Conservation (phyloP, 352 stramenopile genomes). For the Globisporangium camurandrum region DNA sequence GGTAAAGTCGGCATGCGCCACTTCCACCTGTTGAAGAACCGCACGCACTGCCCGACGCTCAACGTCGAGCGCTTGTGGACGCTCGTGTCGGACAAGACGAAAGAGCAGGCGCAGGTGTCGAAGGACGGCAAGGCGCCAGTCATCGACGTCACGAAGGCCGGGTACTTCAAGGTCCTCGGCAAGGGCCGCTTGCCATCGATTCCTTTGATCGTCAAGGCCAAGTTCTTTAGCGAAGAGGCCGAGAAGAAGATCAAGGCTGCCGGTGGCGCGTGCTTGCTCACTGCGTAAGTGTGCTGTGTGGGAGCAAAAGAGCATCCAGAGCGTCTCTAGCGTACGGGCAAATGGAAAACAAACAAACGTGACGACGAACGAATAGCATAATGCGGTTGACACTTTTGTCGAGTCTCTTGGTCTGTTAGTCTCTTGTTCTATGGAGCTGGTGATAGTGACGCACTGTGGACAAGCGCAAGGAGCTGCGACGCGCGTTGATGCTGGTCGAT, state of each 20-base stretch:
- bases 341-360: too few relatives aligned
- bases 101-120: constrained; percentile 93
- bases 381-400: too few relatives aligned
- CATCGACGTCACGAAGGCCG: constrained; percentile 95
- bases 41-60: constrained; percentile 95
- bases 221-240: constrained; percentile 98
- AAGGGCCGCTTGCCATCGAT: constrained; percentile 96
- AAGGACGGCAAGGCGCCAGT: constrained; percentile 97
- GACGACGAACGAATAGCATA: too few relatives aligned
- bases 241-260: constrained; percentile 99
- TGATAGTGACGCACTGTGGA: too few relatives aligned
- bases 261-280: constrained; percentile 97
- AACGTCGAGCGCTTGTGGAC: constrained; percentile 99
- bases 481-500: too few relatives aligned
- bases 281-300: too few relatives aligned
- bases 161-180: constrained; percentile 99
- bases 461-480: too few relatives aligned
- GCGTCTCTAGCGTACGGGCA: too few relatives aligned
- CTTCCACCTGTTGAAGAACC: constrained; percentile 97
- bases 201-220: constrained; percentile 99
- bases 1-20: constrained; percentile 99
- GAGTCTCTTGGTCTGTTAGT: too few relatives aligned
- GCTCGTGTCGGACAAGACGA: constrained; percentile 96
- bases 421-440: too few relatives aligned
- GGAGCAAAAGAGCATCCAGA: too few relatives aligned